Evolutionary conservation across 2,329 filamentous ascomycete species (phyloP), one percentile per base, ranked within the genome.

Genomic region (Phialophora verrucosa): DNA sequence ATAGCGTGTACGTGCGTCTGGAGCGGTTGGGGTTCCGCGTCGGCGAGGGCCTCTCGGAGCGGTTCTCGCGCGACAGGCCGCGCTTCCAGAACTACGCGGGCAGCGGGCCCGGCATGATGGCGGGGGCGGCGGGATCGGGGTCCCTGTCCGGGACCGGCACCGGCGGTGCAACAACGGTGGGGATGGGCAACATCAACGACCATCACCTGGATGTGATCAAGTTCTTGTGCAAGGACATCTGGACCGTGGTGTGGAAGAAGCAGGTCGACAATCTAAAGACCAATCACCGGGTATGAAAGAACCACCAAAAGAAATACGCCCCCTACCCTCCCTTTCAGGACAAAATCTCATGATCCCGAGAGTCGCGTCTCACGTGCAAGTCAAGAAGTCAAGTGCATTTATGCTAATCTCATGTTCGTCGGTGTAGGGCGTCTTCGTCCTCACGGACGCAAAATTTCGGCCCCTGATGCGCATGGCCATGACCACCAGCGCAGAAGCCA

Each of bases 211-310:
- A 98, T 76, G 91, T 93, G 58, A 99, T 99, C 77, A 99, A 99
- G 78, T 98, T 99, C 76, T 84, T 99, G 58, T 99, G 95, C 86
- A 99, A 99, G 82, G 95, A 99, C 78, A 84, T 99, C 53, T 99
- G 95, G 95, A 93, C 88, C 38, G 84, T 98, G 23, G 87, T 97
- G 17, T 99, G 97, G 79, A 87, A 91, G 76, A 99, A 99, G 80
- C 96, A 98, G 78, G 92, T 99, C 75, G 95, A 99, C 79, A 99
- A 99, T 77, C 84, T 99, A 55, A 99, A 99, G 81, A 99, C 95
- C 8, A 99, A 99, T 76, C 95, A 99, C 77, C 84, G 95, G 73
- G 90, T 92, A 81, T 20, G 83, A 66, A 17, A 42, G 14, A 14
- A 7, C 12, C 32, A 12, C 32, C 32, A 4, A 27, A 35, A 12